phyloP scores from a whole-genome alignment of 2,329 filamentous ascomycete genomes.

The Diaporthe longicolla region DNA sequence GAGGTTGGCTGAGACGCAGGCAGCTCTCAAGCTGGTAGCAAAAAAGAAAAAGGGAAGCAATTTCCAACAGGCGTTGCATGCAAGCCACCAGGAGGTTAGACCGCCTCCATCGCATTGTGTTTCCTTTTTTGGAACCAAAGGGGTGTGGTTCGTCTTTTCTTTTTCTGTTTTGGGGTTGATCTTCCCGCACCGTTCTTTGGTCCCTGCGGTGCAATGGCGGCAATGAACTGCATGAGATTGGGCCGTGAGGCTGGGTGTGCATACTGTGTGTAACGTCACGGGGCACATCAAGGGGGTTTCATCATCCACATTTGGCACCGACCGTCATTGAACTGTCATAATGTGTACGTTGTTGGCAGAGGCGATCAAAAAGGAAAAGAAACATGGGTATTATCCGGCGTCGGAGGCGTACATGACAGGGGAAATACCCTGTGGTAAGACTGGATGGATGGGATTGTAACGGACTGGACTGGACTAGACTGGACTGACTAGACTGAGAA shows the following conservation, averaged over 20 bases:
- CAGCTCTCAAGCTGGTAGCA: too few relatives aligned
- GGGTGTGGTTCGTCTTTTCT: background rate
- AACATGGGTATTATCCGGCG: background rate
- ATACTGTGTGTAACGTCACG: too few relatives aligned
- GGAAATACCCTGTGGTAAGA: too few relatives aligned
- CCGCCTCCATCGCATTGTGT: background rate
- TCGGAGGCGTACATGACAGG: background rate
- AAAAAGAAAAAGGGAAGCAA: background rate
- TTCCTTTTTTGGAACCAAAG: background rate
- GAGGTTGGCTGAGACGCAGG: background rate
- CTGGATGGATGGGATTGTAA: background rate
- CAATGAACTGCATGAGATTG: background rate
- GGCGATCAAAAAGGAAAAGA: too few relatives aligned
- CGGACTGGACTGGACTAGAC: background rate
- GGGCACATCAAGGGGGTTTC: background rate
- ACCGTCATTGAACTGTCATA: background rate
- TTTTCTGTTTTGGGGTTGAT: background rate
- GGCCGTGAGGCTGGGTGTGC: too few relatives aligned
- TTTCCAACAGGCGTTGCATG: background rate
- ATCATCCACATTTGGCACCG: background rate
- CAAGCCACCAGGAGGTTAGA: constrained; percentile 5
- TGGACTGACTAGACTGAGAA: background rate
- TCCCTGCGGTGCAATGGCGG: background rate
- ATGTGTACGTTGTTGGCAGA: background rate
- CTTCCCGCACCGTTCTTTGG: background rate